Evolutionary conservation across 2,329 filamentous ascomycete genomes (phyloP), one percentile per base, ranked within the genome.

Genomic region (Ascochyta clinopodiicola): DNA sequence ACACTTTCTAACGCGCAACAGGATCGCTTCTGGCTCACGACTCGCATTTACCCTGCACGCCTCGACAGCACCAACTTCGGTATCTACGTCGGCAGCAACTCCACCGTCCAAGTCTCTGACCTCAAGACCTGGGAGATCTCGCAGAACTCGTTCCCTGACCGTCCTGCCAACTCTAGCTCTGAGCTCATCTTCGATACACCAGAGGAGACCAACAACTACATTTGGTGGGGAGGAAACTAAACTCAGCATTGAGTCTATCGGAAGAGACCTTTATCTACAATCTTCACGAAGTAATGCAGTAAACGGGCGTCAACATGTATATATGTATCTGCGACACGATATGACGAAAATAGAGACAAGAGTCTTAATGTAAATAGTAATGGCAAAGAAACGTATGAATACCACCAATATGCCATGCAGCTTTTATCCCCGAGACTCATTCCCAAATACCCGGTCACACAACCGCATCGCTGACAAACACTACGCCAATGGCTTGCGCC

Each of bases 141-240:
- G 12, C 53, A 64, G 47, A 76, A 78, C 59, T 72, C 74, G 3
- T 81, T 75, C 71, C 78, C 77, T 0, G 66, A 74, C 19, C 61
- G 79, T 34, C 79, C 79, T 8, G 15, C 62, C 27, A 74, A 81
- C 52, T 78, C 75, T 31, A 77, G 73, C 56, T 75, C 71, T 47
- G 46, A 69, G 62, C 63, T 81, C 29, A 63, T 80, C 8, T 80
- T 63, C 40, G 79, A 81, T 52, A 74, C 78, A 4, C 53, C 74
- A 6, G 77, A 74, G 53, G 63, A 79, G 71, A 80, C 79, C 6
- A 74, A 77, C 53, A 76, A 80, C 62, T 77, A 79, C 56, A 69
- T 70, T 12, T 80, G 79, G 78, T 81, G 79, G 78, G n/a, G 68
- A 27, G 78, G 78, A 5, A 74, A 75, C 56, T 78, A 74, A 37